These are phyloP conservation scores for Nakaseomyces uthaithaninus DNA, from an alignment of 1,139 yeast genomes.

Conservation along the genomic window DNA sequence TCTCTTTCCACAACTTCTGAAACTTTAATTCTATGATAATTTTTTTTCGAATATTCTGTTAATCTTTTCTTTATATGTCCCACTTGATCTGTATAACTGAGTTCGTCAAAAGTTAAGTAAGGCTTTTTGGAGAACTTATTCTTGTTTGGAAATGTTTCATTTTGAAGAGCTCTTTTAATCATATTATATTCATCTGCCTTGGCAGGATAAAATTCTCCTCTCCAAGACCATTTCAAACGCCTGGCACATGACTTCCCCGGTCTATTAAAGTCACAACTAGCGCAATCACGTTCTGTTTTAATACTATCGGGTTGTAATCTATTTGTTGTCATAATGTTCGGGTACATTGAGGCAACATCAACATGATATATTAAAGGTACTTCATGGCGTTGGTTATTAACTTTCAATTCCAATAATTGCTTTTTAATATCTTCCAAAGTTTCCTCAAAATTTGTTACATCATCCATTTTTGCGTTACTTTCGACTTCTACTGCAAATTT, in stretches of 20 bases:
- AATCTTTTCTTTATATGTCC: constrained; percentile 65
- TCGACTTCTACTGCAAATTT: constrained; percentile 82
- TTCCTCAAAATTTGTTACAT: constrained; percentile 73
- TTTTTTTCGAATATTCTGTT: constrained; percentile 79
- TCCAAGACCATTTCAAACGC: constrained; percentile 93
- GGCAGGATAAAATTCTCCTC: constrained; percentile 93
- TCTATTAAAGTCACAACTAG: constrained; percentile 92
- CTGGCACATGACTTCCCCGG: constrained; percentile 94
- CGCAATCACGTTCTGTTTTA: constrained; percentile 93
- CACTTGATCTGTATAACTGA: constrained; percentile 74
- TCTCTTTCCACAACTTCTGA: constrained; percentile 83
- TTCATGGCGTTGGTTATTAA: constrained; percentile 60
- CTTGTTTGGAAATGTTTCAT: constrained; percentile 65
- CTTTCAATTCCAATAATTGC: constrained; percentile 49
- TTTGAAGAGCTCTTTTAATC: constrained; percentile 76
- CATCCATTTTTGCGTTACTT: constrained; percentile 59
- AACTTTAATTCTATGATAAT: constrained; percentile 70
- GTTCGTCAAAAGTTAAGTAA: constrained; percentile 59
- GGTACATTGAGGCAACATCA: constrained; percentile 99
- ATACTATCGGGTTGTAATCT: constrained; percentile 97
- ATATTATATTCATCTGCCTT: constrained; percentile 84
- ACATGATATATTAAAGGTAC: constrained; percentile 90
- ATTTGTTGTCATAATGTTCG: constrained; percentile 96
- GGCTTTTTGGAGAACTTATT: constrained; percentile 36
- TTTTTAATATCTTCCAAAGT: constrained; percentile 50